Evolutionary conservation across 305 asterid species (phyloP).

Genomic region (Fraxinus sp.): DNA sequence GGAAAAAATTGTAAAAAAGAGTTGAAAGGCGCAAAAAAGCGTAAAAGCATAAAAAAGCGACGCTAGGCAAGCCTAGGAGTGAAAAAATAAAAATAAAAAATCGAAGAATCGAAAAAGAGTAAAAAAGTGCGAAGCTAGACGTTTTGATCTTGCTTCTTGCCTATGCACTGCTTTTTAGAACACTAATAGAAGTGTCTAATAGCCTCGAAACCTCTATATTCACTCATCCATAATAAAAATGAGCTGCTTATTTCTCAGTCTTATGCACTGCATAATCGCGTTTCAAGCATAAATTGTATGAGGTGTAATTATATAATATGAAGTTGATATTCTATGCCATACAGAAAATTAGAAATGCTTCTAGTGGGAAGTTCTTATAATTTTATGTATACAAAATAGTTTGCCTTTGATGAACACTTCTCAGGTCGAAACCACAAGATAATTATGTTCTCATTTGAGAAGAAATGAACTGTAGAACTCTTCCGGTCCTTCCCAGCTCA

Average conservation of each 20-base stretch:
- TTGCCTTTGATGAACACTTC: not conserved
- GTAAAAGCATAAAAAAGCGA: too few relatives aligned
- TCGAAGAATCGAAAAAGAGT: too few relatives aligned
- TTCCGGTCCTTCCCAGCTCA: not conserved
- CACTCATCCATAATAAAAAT: not conserved
- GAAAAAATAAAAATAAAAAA: too few relatives aligned
- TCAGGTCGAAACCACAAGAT: not conserved
- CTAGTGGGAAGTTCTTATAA: not conserved
- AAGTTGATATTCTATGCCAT: not conserved
- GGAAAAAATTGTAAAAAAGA: too few relatives aligned
- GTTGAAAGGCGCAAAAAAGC: too few relatives aligned
- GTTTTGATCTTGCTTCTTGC: too few relatives aligned
- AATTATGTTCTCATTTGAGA: not conserved
- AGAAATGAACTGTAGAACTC: not conserved
- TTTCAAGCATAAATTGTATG: not conserved
- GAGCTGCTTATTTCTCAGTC: not conserved
- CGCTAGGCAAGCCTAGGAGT: too few relatives aligned
- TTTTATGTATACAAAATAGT: not conserved
- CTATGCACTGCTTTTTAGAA: too few relatives aligned
- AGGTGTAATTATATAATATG: not conserved
- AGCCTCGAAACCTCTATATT: not conserved
- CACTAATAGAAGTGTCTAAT: not conserved
- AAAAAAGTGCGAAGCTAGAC: too few relatives aligned
- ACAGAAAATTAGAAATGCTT: not conserved
- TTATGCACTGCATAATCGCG: not conserved